These are phyloP conservation scores for Lactarius evosmus DNA, from an alignment of 768 basidiomycete genomes.

Conservation along the genomic window DNA sequence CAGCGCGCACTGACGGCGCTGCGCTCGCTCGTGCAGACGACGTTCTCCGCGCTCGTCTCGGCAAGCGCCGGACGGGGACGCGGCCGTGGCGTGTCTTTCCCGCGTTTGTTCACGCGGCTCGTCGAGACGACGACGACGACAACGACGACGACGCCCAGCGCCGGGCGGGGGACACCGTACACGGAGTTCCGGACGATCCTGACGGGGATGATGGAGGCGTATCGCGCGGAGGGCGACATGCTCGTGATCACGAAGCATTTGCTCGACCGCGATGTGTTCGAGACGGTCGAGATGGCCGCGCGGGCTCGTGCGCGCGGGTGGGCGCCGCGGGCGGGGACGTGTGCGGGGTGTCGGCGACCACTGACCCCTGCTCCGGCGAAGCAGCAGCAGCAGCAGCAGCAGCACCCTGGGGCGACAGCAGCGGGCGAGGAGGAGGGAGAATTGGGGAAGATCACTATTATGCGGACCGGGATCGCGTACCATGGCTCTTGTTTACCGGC, in stretches of 20 bases:
- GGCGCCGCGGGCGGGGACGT: constrained; percentile 49
- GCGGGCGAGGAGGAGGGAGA: constrained; percentile 23
- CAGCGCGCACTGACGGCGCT: constrained; percentile 47
- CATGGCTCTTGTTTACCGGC: constrained; percentile 48
- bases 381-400: constrained; percentile 16
- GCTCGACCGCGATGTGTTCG: constrained; percentile 78
- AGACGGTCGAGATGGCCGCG: constrained; percentile 58
- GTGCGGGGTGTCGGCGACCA: constrained; percentile 51
- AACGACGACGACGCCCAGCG: constrained; percentile 37
- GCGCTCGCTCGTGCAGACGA: constrained; percentile 76
- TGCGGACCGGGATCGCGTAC: constrained; percentile 59
- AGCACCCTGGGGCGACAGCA: too few species aligned
- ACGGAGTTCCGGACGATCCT: constrained; percentile 89
- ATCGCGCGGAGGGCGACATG: constrained; percentile 89
- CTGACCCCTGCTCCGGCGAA: constrained; percentile 35
- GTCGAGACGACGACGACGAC: constrained; percentile 60
- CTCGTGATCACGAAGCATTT: constrained; percentile 79
- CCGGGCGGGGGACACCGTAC: constrained; percentile 59
- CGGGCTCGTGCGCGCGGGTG: constrained; percentile 61
- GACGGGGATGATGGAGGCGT: constrained; percentile 93
- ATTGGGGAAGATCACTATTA: constrained; percentile 41
- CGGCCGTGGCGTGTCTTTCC: constrained; percentile 69
- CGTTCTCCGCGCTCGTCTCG: constrained; percentile 82
- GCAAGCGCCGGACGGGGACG: constrained; percentile 59
- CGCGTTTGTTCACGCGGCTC: constrained; percentile 86